Conservation (phyloP, 495 filamentous ascomycete species). For the Penicillium macrosclerotiorum region DNA sequence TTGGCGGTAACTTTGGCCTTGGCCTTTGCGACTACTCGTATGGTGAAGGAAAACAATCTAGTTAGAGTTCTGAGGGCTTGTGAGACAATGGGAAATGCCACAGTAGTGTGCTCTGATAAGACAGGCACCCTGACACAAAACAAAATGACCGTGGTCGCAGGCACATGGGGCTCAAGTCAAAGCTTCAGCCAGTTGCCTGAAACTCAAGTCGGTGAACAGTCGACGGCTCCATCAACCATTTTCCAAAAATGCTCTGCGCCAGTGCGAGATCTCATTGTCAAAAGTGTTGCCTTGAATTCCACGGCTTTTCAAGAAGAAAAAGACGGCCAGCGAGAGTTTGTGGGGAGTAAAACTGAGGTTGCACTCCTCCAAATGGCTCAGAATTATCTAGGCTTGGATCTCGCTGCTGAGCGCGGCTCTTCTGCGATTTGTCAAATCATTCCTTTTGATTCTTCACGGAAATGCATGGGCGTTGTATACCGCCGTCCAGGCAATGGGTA, state of each 20-base stretch:
- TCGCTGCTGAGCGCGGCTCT: constrained; percentile 58
- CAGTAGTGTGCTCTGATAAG: constrained; percentile 68
- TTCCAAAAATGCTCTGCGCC: constrained; percentile 40
- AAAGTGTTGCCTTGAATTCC: constrained; percentile 64
- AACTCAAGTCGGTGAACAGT: constrained; percentile 15
- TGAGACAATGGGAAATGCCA: constrained; percentile 73
- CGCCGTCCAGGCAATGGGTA: constrained; percentile 54
- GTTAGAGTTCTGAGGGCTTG: constrained; percentile 65
- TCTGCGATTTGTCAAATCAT: constrained; percentile 59
- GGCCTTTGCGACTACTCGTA: constrained; percentile 66
- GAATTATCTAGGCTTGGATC: constrained; percentile 62
- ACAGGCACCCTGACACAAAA: constrained; percentile 72
- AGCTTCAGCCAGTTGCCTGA: constrained; percentile 47
- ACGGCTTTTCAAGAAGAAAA: constrained; percentile 64
- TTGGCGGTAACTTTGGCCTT: constrained; percentile 67
- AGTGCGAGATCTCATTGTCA: constrained; percentile 49
- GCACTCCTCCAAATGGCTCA: constrained; percentile 61
- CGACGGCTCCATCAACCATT: constrained; percentile 25
- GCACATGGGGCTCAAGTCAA: constrained; percentile 52
- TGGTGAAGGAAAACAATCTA: constrained; percentile 69
- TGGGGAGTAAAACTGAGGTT: constrained; percentile 74
- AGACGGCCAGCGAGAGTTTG: constrained; percentile 55
- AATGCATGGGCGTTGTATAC: constrained; percentile 68
- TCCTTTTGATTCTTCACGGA: constrained; percentile 66
- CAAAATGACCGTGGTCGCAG: constrained; percentile 68